Evolutionary conservation across 192 early-diverging fungal genomes (phyloP).

Genomic region (Gamsiella multidivaricata): DNA sequence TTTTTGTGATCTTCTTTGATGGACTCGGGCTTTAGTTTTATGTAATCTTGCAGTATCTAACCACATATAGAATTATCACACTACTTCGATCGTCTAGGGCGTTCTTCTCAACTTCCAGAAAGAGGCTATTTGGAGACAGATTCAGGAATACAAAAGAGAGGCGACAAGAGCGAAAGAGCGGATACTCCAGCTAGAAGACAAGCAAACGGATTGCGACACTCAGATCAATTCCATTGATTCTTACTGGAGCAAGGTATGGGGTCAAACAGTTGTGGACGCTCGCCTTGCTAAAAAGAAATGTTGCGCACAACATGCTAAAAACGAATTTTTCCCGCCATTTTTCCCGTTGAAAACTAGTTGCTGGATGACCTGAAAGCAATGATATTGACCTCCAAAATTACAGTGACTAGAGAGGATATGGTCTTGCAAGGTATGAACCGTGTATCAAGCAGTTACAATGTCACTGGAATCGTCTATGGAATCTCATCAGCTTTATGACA

Average conservation of each 20-base stretch:
- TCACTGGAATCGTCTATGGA: too few species aligned
- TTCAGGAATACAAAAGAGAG: slow-evolving; percentile 74
- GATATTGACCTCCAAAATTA: slow-evolving; percentile 5
- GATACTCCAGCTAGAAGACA: slow-evolving; percentile 56
- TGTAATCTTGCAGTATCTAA: not conserved
- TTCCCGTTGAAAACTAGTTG: slow-evolving; percentile 7
- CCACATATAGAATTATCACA: not conserved
- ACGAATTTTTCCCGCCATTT: not conserved
- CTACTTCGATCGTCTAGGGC: slow-evolving; percentile 10
- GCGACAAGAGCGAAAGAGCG: slow-evolving; percentile 57
- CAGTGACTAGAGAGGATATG: not conserved
- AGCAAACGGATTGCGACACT: slow-evolving; percentile 56
- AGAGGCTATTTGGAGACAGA: slow-evolving; percentile 74
- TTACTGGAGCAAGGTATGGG: slow-evolving; percentile 60
- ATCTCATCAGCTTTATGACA: not conserved
- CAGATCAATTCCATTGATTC: slow-evolving; percentile 56
- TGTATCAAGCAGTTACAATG: too few species aligned
- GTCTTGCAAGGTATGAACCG: slow-evolving; percentile 15
- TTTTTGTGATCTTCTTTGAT: not conserved
- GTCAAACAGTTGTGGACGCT: not conserved
- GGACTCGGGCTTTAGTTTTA: not conserved
- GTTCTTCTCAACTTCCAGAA: slow-evolving; percentile 65
- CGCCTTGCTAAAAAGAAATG: not conserved
- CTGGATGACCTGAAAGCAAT: slow-evolving; percentile 6
- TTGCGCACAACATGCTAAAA: not conserved